Evolutionary conservation across 805 yeast species (phyloP), one percentile per base, ranked within the genome.

Genomic region (Saccharomycopsis guyanensis): DNA sequence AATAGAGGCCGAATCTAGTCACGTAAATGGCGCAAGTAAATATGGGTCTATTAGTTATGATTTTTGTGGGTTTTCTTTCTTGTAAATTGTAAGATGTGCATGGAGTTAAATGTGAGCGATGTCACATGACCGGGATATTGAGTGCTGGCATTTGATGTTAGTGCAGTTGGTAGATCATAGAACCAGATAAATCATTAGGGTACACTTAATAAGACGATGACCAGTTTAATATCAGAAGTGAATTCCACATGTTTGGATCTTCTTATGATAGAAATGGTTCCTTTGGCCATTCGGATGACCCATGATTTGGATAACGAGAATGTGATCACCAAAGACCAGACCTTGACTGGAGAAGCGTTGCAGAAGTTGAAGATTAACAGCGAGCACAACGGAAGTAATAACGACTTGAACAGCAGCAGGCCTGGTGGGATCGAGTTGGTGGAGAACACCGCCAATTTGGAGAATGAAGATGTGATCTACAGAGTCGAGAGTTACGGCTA

Each of bases 181-280:
- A n/a, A n/a, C n/a, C n/a, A n/a, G n/a, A n/a, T n/a, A n/a, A n/a
- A n/a, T n/a, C n/a, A n/a, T n/a, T n/a, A n/a, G n/a, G n/a, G n/a
- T n/a, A n/a, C n/a, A n/a, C n/a, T n/a, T n/a, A n/a, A n/a, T n/a
- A n/a, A n/a, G 27, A 27, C 8, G 25, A 47, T 47, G 51, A 31
- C 51, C 34, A 47, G 48, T 35, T 19, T 50, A 31, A 39, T 43
- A 15, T 31, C 45, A 16, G 53, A 71, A 51, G 77, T 84, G n/a
- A 80, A 73, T 55, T 60, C 74, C 7, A 58, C 72, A 2, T 72
- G 80, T 38, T 64, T 84, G 46, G 83, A 82, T 40, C 72, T 78
- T 54, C 72, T 88, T 16, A 62, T 89, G 24, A 82, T 80, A 57
- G 96, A 88, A 61, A 66, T 85, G 32, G 79, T 87, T 1, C 94